Evolutionary conservation across 2,329 filamentous ascomycete genomes (phyloP).

Genomic region (Botrytis deweyae): DNA sequence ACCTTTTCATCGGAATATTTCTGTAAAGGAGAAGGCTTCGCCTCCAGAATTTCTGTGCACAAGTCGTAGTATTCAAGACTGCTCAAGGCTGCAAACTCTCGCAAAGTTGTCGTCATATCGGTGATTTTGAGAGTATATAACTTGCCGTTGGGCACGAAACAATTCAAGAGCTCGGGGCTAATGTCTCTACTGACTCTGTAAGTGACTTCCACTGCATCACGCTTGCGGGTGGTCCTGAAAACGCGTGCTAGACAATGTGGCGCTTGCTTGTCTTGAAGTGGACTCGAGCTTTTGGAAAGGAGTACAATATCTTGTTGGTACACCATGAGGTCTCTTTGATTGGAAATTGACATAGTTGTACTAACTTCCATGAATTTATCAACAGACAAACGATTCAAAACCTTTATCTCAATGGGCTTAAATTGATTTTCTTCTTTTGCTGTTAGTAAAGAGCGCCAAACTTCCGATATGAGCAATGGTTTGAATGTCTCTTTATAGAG

Average conservation of each 20-base stretch:
- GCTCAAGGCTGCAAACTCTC: conserved; percentile 89
- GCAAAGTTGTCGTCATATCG: conserved; percentile 90
- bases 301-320: conserved; percentile 87
- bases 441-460: conserved; percentile 91
- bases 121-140: conserved; percentile 80
- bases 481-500: conserved; percentile 90
- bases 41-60: conserved; percentile 85
- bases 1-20: conserved; percentile 75
- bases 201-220: conserved; percentile 76
- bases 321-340: conserved; percentile 70
- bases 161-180: conserved; percentile 52
- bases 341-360: conserved; percentile 70
- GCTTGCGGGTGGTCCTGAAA: conserved; percentile 76
- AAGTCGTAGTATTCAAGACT: conserved; percentile 94
- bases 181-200: conserved; percentile 71
- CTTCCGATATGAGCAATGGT: conserved; percentile 85
- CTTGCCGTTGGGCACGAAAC: conserved; percentile 66
- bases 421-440: conserved; percentile 81
- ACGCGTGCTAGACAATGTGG: conserved; percentile 86
- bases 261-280: conserved; percentile 62
- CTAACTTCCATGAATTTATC: conserved; percentile 92
- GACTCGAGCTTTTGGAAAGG: conserved; percentile 71
- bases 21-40: conserved; percentile 85
- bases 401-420: conserved; percentile 81
- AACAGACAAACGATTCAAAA: conserved; percentile 83